These are phyloP conservation scores for Elaeagnus macrophylla DNA, from an alignment of 306 rosid species.

Conservation along the genomic window DNA sequence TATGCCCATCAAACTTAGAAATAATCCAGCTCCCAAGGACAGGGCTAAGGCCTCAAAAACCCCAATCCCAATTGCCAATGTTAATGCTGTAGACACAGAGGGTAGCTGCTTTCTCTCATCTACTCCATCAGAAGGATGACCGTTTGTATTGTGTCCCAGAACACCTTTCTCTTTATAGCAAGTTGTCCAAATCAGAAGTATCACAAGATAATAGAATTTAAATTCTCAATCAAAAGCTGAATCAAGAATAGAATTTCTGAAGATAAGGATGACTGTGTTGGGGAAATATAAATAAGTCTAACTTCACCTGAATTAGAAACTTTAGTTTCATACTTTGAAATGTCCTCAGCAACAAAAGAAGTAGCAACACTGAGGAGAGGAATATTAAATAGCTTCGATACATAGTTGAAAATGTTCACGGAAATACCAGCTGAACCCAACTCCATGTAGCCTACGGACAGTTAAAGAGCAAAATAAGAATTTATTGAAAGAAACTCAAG, in stretches of 20 bases:
- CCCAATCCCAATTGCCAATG: constrained; percentile 71
- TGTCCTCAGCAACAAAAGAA: constrained; percentile 92
- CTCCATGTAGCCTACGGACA: constrained; percentile 54
- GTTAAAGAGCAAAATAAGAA: not conserved
- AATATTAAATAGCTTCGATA: constrained; percentile 82
- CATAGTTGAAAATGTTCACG: constrained; percentile 65
- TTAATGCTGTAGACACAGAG: constrained; percentile 89
- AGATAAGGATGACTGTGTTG: not conserved
- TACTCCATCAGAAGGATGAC: constrained; percentile 25
- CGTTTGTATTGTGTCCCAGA: constrained; percentile 27
- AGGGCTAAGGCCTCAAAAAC: constrained; percentile 73
- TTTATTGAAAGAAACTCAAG: not conserved
- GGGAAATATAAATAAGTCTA: not conserved
- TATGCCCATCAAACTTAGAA: constrained; percentile 70
- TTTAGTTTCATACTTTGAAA: constrained; percentile 41
- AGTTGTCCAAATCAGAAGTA: constrained; percentile 20
- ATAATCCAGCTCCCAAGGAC: constrained; percentile 59
- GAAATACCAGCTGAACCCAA: constrained; percentile 98
- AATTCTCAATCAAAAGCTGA: not conserved
- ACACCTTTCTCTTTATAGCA: constrained; percentile 27
- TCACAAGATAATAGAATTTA: not conserved
- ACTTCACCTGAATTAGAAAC: constrained; percentile 54
- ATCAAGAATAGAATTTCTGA: not conserved
- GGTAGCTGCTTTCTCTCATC: constrained; percentile 57
- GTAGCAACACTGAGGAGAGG: constrained; percentile 92